Evolutionary conservation across 140 eudicot species (phyloP).

Genomic region (Ambrosia hybrid): DNA sequence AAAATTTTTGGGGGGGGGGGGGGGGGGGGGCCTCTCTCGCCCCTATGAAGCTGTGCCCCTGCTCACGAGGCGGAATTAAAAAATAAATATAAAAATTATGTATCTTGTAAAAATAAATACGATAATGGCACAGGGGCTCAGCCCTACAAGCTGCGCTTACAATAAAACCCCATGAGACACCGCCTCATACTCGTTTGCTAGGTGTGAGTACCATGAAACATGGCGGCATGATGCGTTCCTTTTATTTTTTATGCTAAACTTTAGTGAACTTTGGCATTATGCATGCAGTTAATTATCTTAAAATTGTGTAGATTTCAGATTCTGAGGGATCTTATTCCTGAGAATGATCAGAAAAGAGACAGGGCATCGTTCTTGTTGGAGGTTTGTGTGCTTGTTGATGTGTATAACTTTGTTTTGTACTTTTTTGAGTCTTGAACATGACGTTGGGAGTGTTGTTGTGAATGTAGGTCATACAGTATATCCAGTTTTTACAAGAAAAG

Average conservation of each 20-base stretch:
- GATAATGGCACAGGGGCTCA: no score
- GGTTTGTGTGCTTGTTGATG: constrained; percentile 46
- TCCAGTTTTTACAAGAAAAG: constrained; percentile 80
- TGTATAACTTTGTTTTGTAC: neutral
- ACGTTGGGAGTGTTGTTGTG: constrained; percentile 8
- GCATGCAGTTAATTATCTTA: constrained; percentile 13
- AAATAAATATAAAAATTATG: no score
- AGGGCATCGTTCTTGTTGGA: constrained; percentile 91
- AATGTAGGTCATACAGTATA: constrained; percentile 77
- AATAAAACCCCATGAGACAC: no score
- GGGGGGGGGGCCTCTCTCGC: no score
- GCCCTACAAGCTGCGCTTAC: no score
- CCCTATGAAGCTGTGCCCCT: no score
- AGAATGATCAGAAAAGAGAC: constrained; percentile 93
- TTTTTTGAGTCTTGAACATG: constrained; percentile 12
- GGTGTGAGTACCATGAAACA: neutral
- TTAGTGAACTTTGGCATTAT: neutral
- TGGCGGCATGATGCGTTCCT: constrained; percentile 15
- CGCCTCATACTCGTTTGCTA: no score
- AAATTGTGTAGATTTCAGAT: constrained; percentile 70
- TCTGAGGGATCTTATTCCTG: constrained; percentile 78
- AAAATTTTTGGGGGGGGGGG: no score
- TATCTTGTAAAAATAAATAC: no score
- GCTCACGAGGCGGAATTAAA: no score
- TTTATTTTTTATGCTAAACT: constrained; percentile 6